A percentile compares a stretch with the other conserved stretches of the same genome.
These are phyloP conservation scores for Apiospora malaysiana DNA, from an alignment of 2,329 filamentous ascomycete genomes.

Conservation along the genomic window DNA sequence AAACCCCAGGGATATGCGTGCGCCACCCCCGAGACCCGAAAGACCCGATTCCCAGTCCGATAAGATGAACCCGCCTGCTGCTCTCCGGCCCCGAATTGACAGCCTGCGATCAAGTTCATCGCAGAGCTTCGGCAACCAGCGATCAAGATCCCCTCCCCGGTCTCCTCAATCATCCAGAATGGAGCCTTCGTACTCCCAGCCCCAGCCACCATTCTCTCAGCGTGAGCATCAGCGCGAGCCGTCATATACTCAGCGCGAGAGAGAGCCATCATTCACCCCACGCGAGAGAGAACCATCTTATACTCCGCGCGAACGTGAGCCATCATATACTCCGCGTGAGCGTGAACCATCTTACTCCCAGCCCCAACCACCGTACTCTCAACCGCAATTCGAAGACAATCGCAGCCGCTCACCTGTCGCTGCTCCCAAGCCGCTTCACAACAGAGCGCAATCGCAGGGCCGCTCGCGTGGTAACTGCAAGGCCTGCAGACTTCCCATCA, in stretches of 20 bases:
- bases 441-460: conserved; percentile 45
- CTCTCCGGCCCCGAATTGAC: background rate
- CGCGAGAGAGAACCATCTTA: background rate
- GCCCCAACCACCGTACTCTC: conserved; percentile 10
- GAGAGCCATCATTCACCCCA: background rate
- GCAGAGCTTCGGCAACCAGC: background rate
- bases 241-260: background rate
- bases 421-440: conserved; percentile 35
- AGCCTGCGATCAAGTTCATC: background rate
- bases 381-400: conserved; percentile 29
- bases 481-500: conserved; percentile 78
- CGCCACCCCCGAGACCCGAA: conserved; percentile 19
- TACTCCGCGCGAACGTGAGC: background rate
- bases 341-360: background rate
- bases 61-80: background rate
- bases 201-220: background rate
- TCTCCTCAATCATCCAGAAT: background rate
- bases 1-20: conserved; percentile 39
- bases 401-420: conserved; percentile 37
- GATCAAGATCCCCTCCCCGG: background rate
- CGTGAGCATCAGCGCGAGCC: background rate
- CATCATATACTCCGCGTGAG: background rate
- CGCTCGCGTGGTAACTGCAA: conserved; percentile 78
- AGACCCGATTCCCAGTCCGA: background rate
- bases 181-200: background rate